phyloP scores from a whole-genome alignment of 371 early-diverging fungal species.

The Mucor mucedo region DNA sequence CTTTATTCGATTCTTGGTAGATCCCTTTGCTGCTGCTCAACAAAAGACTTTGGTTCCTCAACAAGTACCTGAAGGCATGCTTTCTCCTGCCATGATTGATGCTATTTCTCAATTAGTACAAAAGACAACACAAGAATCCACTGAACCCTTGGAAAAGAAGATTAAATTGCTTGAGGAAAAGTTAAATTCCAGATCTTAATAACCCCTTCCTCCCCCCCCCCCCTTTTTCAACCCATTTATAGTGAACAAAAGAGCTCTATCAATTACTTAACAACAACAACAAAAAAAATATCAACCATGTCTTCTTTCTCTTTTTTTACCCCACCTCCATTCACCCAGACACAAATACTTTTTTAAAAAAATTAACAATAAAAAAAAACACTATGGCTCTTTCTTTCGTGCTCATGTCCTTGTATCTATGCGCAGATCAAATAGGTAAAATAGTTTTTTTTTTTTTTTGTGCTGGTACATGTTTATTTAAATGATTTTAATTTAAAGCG shows the following conservation, averaged over 20 bases:
- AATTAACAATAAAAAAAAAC: neutral
- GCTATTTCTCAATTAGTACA: conserved; percentile 21
- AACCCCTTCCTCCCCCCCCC: neutral
- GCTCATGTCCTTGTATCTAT: neutral
- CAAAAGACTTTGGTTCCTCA: neutral
- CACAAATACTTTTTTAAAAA: neutral
- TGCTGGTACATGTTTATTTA: neutral
- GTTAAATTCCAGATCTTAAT: conserved; percentile 5
- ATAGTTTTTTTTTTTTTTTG: no score
- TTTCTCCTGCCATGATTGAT: conserved; percentile 27
- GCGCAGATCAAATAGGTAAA: conserved; percentile 1
- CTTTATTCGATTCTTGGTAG: conserved; percentile 28
- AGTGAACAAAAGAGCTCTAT: conserved; percentile 3
- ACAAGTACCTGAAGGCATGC: neutral
- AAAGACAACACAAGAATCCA: conserved; percentile 20
- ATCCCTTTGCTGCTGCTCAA: conserved; percentile 26
- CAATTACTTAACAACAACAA: neutral
- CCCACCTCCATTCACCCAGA: neutral
- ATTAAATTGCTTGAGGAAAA: conserved; percentile 28
- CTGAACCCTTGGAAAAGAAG: conserved; percentile 13
- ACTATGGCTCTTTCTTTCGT: neutral
- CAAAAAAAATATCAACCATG: neutral
- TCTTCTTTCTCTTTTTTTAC: neutral
- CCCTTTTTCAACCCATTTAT: neutral
- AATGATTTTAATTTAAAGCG: neutral